These are phyloP conservation scores for Geotrichum citri-aurantii DNA, from an alignment of 1,139 yeast genomes.

Conservation along the genomic window DNA sequence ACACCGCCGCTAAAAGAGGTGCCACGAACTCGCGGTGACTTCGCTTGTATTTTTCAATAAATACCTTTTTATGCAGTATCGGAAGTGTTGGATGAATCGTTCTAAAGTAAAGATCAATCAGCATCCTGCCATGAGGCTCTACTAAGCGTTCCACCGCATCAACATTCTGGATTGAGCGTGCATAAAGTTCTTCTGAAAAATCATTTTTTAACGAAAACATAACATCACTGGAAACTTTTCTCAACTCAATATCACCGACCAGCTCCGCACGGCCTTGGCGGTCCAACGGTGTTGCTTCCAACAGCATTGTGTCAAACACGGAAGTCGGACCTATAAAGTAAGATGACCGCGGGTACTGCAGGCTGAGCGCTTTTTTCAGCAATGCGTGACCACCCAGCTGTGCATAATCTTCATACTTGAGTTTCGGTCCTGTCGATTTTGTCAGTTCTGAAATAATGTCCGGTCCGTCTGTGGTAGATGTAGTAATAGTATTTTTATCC, in stretches of 20 bases:
- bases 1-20: constrained; percentile 42
- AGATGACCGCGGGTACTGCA: constrained; percentile 40
- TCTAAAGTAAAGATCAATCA: constrained; percentile 40
- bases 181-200: constrained; percentile 24
- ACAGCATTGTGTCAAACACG: constrained; percentile 33
- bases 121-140: constrained; percentile 40
- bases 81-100: constrained; percentile 43
- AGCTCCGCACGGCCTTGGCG: constrained; percentile 34
- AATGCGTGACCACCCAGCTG: constrained; percentile 37
- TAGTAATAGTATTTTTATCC: constrained; percentile 11
- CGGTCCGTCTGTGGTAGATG: constrained; percentile 1
- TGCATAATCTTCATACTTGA: constrained; percentile 35
- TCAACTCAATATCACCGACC: constrained; percentile 32
- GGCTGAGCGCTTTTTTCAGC: constrained; percentile 37
- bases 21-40: constrained; percentile 45
- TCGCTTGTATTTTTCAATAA: constrained; percentile 42
- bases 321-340: constrained; percentile 37
- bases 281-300: constrained; percentile 32
- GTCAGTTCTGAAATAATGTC: constrained; percentile 8
- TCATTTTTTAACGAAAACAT: constrained; percentile 36
- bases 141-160: constrained; percentile 41
- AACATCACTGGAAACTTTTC: constrained; percentile 35
- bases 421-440: constrained; percentile 25
- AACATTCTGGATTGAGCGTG: constrained; percentile 28
- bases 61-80: constrained; percentile 40